These are phyloP conservation scores for Juncus inflexus DNA, from an alignment of 176 grass and related monocot species.

Conservation along the genomic window DNA sequence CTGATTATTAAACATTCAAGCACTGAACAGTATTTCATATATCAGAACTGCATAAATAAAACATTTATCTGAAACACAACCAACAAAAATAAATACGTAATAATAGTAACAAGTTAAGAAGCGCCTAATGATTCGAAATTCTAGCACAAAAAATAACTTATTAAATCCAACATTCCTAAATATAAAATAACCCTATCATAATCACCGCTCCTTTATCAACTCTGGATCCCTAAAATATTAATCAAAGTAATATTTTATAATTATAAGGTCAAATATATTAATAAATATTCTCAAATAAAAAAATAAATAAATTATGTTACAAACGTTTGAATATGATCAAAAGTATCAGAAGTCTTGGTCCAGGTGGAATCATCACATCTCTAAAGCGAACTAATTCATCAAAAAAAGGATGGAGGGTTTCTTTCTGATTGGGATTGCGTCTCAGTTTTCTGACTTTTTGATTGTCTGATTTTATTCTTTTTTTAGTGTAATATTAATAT, in stretches of 20 bases:
- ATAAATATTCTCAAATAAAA: background rate
- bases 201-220: constrained; percentile 40
- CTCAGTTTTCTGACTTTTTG: background rate
- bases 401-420: background rate
- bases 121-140: constrained; percentile 20
- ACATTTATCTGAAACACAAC: constrained; percentile 18
- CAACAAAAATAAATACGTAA: background rate
- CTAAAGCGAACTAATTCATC: constrained; percentile 61
- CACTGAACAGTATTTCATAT: background rate
- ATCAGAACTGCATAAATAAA: background rate
- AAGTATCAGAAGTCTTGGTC: constrained; percentile 92
- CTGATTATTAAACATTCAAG: too few relatives aligned
- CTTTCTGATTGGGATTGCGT: constrained; percentile 13
- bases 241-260: background rate
- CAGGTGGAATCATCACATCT: constrained; percentile 91
- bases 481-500: too few relatives aligned
- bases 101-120: background rate
- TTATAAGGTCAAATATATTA: background rate
- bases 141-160: constrained; percentile 20
- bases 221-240: constrained; percentile 53
- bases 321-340: constrained; percentile 91
- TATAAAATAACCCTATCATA: constrained; percentile 13
- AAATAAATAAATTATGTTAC: constrained; percentile 17
- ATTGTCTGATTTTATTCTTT: constrained; percentile 8
- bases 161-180: constrained; percentile 2